A percentile compares a stretch with the other conserved stretches of the same genome.
These are phyloP conservation scores for Marchantia paleacea DNA, from an alignment of 225 moss, liverwort and hornwort genomes.

Conservation along the genomic window DNA sequence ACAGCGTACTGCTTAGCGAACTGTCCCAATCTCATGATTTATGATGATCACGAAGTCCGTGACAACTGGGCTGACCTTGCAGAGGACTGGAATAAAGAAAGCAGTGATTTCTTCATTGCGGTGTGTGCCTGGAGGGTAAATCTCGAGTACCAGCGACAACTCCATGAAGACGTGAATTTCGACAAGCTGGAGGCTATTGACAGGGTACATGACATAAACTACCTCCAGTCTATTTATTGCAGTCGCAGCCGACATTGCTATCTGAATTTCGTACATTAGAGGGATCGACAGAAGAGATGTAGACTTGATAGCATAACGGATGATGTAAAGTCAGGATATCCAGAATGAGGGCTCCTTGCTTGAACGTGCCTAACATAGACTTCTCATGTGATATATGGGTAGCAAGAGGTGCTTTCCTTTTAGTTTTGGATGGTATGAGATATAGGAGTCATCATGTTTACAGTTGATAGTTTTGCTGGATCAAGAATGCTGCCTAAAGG, in stretches of 20 bases:
- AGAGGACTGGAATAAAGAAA: conserved; percentile 52
- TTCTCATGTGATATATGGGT: too few relatives aligned
- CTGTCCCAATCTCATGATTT: conserved; percentile 91
- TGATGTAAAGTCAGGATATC: too few relatives aligned
- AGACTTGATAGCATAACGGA: background rate
- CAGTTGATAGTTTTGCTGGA: too few relatives aligned
- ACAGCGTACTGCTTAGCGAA: conserved; percentile 87
- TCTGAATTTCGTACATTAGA: background rate
- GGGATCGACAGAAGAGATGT: background rate
- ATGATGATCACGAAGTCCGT: conserved; percentile 93
- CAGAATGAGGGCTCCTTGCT: too few relatives aligned
- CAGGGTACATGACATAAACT: conserved; percentile 42
- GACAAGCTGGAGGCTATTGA: conserved; percentile 44
- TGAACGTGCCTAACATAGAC: too few relatives aligned
- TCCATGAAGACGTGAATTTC: conserved; percentile 74
- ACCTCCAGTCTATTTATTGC: background rate
- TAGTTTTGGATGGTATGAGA: too few relatives aligned
- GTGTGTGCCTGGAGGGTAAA: conserved; percentile 80
- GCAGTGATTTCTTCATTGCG: conserved; percentile 76
- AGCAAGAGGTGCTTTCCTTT: too few relatives aligned
- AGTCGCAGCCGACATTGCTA: background rate
- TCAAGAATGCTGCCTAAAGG: too few relatives aligned
- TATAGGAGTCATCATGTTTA: too few relatives aligned
- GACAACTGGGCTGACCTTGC: conserved; percentile 86
- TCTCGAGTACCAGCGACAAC: conserved; percentile 89